Conservation (phyloP, 2,329 filamentous ascomycete genomes). For the Xylaria sp. region DNA sequence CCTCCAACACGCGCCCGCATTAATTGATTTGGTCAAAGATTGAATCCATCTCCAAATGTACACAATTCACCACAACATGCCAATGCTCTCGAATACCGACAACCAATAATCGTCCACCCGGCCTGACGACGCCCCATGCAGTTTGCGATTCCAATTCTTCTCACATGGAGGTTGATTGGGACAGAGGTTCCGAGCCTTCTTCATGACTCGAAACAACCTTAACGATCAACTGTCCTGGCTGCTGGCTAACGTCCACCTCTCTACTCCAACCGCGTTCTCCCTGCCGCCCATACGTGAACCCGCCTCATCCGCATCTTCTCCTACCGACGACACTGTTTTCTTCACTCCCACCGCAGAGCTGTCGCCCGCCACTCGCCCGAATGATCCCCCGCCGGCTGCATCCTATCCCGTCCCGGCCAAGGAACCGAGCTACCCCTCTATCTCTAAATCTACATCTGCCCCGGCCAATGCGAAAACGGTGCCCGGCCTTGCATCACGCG, state of each 20-base stretch:
- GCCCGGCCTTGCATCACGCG: slow-evolving; percentile 28
- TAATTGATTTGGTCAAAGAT: neutral
- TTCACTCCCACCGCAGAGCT: slow-evolving; percentile 25
- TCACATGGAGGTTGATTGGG: slow-evolving; percentile 43
- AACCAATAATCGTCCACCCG: slow-evolving; percentile 1
- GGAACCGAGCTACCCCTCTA: slow-evolving; percentile 19
- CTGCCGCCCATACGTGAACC: slow-evolving; percentile 43
- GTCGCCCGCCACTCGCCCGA: slow-evolving; percentile 30
- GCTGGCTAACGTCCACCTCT: slow-evolving; percentile 53
- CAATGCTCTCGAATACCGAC: neutral
- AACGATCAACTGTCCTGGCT: slow-evolving; percentile 63
- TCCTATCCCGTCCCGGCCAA: slow-evolving; percentile 34
- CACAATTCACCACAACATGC: neutral
- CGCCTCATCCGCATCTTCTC: slow-evolving; percentile 30
- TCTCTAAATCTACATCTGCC: slow-evolving; percentile 10
- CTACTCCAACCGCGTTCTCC: slow-evolving; percentile 47
- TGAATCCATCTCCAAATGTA: neutral
- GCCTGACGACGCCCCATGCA: slow-evolving; percentile 15
- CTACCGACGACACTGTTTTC: slow-evolving; percentile 35
- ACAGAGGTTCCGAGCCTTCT: slow-evolving; percentile 49
- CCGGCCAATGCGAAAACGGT: slow-evolving; percentile 34
- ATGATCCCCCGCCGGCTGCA: slow-evolving; percentile 18
- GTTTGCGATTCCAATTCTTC: slow-evolving; percentile 27
- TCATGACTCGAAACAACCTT: slow-evolving; percentile 69
- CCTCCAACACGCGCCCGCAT: slow-evolving; percentile 6